phyloP scores from a whole-genome alignment of 164 flowering plant species.

The Nymphaea colorata region DNA sequence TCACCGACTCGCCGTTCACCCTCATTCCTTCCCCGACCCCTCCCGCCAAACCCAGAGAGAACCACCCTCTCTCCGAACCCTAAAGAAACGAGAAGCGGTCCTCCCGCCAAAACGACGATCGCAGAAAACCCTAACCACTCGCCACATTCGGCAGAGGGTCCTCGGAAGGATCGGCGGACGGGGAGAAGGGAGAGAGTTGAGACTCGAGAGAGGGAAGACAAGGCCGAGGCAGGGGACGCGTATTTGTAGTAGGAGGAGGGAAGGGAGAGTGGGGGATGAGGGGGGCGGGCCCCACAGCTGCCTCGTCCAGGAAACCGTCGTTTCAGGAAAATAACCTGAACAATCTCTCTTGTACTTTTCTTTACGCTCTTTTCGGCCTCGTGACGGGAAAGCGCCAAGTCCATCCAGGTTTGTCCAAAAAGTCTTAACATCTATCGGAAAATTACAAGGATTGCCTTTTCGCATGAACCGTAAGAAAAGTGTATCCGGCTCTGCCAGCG shows the following conservation, averaged over 20 bases:
- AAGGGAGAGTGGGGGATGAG: background rate
- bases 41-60: too few species aligned
- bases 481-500: too few species aligned
- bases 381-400: too few species aligned
- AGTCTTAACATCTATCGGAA: too few species aligned
- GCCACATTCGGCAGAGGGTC: background rate
- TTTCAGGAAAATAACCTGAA: too few species aligned
- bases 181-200: background rate
- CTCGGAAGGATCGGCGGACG: background rate
- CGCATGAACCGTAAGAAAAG: too few species aligned
- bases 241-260: background rate
- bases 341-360: too few species aligned
- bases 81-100: background rate
- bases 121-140: background rate
- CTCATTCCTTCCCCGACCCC: slow-evolving; percentile 18
- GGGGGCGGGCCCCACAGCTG: background rate
- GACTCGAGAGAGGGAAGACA: background rate
- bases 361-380: too few species aligned
- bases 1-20: slow-evolving; percentile 21
- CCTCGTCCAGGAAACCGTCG: background rate
- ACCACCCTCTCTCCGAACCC: background rate
- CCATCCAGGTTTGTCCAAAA: too few species aligned
- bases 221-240: background rate
- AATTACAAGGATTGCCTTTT: too few species aligned
- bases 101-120: background rate